Evolutionary conservation across 2,329 filamentous ascomycete genomes (phyloP).

Genomic region (Onygena corvina): DNA sequence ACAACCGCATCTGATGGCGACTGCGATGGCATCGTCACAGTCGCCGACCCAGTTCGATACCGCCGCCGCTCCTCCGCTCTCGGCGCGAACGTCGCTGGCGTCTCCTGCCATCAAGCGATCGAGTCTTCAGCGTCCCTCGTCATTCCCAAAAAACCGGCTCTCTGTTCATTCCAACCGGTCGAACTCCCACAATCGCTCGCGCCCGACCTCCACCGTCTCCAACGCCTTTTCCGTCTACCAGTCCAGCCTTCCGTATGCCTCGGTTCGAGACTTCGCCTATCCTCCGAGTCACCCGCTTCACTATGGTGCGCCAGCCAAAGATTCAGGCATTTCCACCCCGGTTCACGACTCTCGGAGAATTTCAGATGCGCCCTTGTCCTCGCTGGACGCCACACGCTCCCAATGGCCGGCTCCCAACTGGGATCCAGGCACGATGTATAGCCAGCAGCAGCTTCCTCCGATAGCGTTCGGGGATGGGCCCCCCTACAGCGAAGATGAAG

Average conservation of each 20-base stretch:
- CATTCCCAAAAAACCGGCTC: slow-evolving; percentile 66
- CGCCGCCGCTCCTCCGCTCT: slow-evolving; percentile 21
- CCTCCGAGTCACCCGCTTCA: slow-evolving; percentile 70
- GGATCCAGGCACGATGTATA: slow-evolving; percentile 40
- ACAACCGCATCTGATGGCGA: slow-evolving; percentile 18
- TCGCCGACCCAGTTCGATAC: slow-evolving; percentile 22
- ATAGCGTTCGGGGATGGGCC: slow-evolving; percentile 80
- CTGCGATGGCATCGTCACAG: slow-evolving; percentile 29
- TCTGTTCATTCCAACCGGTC: slow-evolving; percentile 73
- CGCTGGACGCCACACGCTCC: slow-evolving; percentile 58
- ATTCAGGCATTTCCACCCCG: slow-evolving; percentile 73
- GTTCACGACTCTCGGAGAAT: slow-evolving; percentile 65
- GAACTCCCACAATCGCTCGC: slow-evolving; percentile 48
- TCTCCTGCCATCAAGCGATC: slow-evolving; percentile 46
- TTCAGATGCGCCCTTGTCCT: slow-evolving; percentile 64
- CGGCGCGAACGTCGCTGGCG: slow-evolving; percentile 36
- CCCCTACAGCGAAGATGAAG: slow-evolving; percentile 90
- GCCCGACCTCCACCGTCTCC: slow-evolving; percentile 69
- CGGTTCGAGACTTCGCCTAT: slow-evolving; percentile 94
- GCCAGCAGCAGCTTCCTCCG: slow-evolving; percentile 61
- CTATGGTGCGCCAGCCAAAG: slow-evolving; percentile 77
- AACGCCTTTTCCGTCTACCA: slow-evolving; percentile 71
- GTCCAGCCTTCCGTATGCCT: slow-evolving; percentile 74
- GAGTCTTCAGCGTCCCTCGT: slow-evolving; percentile 56
- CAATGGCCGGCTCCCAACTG: slow-evolving; percentile 44